Evolutionary conservation across 768 basidiomycete species (phyloP), one percentile per base, ranked within the genome.

Genomic region (Coprinopsis sp.): DNA sequence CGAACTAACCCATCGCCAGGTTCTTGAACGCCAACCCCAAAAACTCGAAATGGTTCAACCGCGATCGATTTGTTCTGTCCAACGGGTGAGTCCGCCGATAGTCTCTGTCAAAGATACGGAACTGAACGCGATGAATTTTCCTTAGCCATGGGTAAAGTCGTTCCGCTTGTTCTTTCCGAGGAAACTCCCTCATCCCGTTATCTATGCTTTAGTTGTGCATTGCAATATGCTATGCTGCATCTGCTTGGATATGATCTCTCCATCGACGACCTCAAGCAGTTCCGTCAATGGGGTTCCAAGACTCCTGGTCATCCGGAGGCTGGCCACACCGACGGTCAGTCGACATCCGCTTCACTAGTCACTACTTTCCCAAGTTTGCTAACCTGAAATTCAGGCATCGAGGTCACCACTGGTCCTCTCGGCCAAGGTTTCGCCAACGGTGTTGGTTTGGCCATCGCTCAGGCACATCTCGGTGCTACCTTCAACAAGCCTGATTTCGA

Each of bases 31-130:
- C 84, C 58, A 94, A 92, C 70, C 88, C 92, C 40, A 83, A 82
- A 65, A 86, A 77, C 72, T 82, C 92, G 33, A 84, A 90, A 66
- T 95, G 91, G 93, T 87, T 86, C 71, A 95, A 94, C 71, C 86
- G 94, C 51, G 93, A 96, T 74, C 85, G 93, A 68, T 97, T 95
- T 58, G 93, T 97, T 50, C 82, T 96, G 54, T 96, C 93, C 54
- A 95, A 95, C 61, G 92, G 92, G 82, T 92, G 66, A 55, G 85
- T 68, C 8, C 33, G n/a, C 18, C 40, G 31, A 47, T 21, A 24
- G 39, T 30, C 16, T 13, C 34, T 37, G n/a, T 27, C 11, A 16
- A 27, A 18, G 34, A 33, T 25, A 22, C 33, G 33, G 40, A 30
- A 46, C 33, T 37, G 11, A 33, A 27, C 50, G 53, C 43, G 49